Base-by-base conservation (phyloP, 345 rosid genomes). In the Capsella bursapastoris region DNA sequence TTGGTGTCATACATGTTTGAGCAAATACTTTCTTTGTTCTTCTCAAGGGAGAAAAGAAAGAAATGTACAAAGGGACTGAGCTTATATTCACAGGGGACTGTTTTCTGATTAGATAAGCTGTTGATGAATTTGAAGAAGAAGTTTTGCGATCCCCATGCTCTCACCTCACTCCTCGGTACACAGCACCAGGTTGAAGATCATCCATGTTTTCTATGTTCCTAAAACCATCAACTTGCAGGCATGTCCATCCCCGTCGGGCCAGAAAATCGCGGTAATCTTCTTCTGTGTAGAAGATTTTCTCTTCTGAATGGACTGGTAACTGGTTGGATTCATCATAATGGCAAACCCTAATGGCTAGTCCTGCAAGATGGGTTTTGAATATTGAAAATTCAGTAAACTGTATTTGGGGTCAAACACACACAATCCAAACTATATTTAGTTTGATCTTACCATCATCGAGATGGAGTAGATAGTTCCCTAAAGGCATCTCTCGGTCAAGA, bases 401-500 rank as follows among this genome's bases (percentile, higher is more conserved):
- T 31, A 27, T 14, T 15, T 22, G 13, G 27, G n/a, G 11, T 28
- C 29, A 56, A 35, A 41, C 25, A 56, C 64, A 68, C 12, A 55
- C 3, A 11, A 52, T 60, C 38, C 41, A 57, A 49, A 18, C 28
- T n/a, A 55, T 16, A 52, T 0, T 2, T 34, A 22, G 2, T 41
- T 32, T 38, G 1, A 44, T 31, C 64, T 74, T 85, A 92, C 98
- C 99, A 84, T 89, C 90, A 79, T 95, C 99, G 3, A 95, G 87
- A 81, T 84, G 91, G 63, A 95, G 97, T 40, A 74, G 81, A 78
- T 95, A 92, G 82, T 74, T 92, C 58, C 98, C 99, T 73, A 89
- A 49, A 66, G 99, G 99, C 99, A 95, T 92, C 71, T 92, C 98
- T 77, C 91, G 76, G 78, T 92, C 98, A 32, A 95, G 89, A 80